Conservation (phyloP, 163 green algal species). For the Chlamydomonas reinhardtii region DNA sequence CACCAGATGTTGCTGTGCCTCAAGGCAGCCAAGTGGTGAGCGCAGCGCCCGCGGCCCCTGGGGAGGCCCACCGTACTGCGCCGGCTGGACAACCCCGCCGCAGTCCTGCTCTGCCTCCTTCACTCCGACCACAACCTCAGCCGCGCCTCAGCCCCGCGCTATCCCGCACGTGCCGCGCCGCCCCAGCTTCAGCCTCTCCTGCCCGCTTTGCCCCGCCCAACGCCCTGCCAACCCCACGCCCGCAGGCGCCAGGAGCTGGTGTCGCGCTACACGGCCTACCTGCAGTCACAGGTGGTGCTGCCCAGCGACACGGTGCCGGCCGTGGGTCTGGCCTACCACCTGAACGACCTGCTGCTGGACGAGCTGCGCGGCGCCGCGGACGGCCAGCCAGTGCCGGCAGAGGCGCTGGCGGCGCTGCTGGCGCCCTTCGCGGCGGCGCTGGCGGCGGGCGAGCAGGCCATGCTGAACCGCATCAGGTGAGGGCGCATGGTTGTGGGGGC, state of each 20-base stretch:
- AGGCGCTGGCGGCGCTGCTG: constrained; percentile 63
- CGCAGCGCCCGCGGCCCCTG: not conserved
- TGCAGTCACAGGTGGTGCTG: constrained; percentile 66
- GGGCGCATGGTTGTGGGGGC: not conserved
- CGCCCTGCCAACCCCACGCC: too few species aligned
- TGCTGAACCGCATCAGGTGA: constrained; percentile 74
- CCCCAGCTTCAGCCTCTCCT: too few species aligned
- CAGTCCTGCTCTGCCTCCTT: too few species aligned
- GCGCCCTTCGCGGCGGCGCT: constrained; percentile 74
- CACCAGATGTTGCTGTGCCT: constrained; percentile 54
- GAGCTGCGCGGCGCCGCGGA: constrained; percentile 69
- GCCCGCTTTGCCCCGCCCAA: too few species aligned
- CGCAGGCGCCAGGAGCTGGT: constrained; percentile 66
- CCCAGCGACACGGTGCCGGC: constrained; percentile 53
- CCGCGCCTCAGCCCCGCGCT: too few species aligned
- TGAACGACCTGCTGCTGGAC: constrained; percentile 78
- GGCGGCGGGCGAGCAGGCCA: constrained; percentile 53
- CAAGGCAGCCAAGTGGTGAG: constrained; percentile 50
- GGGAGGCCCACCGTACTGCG: too few species aligned
- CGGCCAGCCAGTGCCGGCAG: constrained; percentile 17
- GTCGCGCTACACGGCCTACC: constrained; percentile 52
- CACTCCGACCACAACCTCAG: too few species aligned
- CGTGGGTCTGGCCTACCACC: constrained; percentile 81
- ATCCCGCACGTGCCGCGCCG: too few species aligned
- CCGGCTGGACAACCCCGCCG: too few species aligned